Evolutionary conservation across 2,329 filamentous ascomycete species (phyloP).

Genomic region (Plectosphaerella plurivora): DNA sequence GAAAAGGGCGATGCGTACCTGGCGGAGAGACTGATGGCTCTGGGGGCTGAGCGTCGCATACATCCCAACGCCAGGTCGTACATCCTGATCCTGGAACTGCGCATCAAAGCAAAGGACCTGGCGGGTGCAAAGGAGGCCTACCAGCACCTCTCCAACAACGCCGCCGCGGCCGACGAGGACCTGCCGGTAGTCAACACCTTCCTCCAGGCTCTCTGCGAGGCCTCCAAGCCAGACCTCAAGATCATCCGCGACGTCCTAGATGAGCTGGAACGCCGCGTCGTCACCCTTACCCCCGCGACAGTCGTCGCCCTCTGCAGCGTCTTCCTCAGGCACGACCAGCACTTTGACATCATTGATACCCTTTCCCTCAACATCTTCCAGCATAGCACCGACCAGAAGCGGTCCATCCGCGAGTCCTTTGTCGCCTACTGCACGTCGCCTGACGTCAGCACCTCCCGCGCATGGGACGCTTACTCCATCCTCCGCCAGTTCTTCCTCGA

Average conservation of each 20-base stretch:
- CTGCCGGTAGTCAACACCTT: slow-evolving; percentile 65
- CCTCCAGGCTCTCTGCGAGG: slow-evolving; percentile 62
- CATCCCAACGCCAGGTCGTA: slow-evolving; percentile 65
- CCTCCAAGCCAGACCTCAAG: slow-evolving; percentile 59
- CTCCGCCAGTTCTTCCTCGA: slow-evolving; percentile 61
- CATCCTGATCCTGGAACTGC: slow-evolving; percentile 71
- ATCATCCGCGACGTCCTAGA: slow-evolving; percentile 69
- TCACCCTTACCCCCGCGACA: slow-evolving; percentile 68
- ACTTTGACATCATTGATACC: slow-evolving; percentile 75
- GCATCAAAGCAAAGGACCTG: slow-evolving; percentile 68
- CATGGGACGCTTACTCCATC: slow-evolving; percentile 64
- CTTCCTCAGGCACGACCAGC: slow-evolving; percentile 72
- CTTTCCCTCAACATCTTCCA: slow-evolving; percentile 70
- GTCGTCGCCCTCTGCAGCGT: slow-evolving; percentile 68
- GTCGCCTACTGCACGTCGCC: slow-evolving; percentile 63
- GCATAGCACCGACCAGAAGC: slow-evolving; percentile 66
- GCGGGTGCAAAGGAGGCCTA: slow-evolving; percentile 65
- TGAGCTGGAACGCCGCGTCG: slow-evolving; percentile 65
- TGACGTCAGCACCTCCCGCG: slow-evolving; percentile 56
- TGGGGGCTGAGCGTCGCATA: slow-evolving; percentile 63
- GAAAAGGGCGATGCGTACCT: slow-evolving; percentile 65
- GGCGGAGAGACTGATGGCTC: slow-evolving; percentile 66
- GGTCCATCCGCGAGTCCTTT: slow-evolving; percentile 61
- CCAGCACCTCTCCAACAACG: slow-evolving; percentile 49
- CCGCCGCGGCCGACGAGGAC: slow-evolving; percentile 52